Percentiles rank a stretch among this genome's conserved stretches.
Evolutionary conservation across 2,329 filamentous ascomycete species (phyloP).

Genomic region (Aureobasidium sp.): DNA sequence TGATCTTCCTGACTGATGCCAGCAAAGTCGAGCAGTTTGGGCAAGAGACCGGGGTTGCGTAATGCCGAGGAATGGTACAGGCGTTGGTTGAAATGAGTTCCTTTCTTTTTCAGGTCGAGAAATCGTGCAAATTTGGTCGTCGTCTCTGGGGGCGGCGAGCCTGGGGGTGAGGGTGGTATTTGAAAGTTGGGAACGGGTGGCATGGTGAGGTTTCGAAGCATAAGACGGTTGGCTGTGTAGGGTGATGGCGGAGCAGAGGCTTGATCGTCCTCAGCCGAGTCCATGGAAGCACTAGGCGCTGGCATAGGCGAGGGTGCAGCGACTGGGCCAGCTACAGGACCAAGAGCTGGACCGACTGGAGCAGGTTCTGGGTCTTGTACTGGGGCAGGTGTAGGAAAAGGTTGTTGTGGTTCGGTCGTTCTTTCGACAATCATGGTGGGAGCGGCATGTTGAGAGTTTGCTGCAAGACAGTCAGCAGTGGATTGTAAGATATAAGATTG

Average conservation of each 20-base stretch:
- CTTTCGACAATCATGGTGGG: not conserved
- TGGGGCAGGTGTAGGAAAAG: not conserved
- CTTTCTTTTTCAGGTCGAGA: slow-evolving; percentile 67
- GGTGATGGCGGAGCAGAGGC: slow-evolving; percentile 45
- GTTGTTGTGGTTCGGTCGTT: not conserved
- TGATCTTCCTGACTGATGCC: slow-evolving; percentile 50
- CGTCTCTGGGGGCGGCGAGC: slow-evolving; percentile 35
- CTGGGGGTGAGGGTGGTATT: slow-evolving; percentile 67
- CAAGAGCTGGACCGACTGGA: slow-evolving; percentile 3
- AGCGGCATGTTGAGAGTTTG: not conserved
- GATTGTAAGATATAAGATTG: slow-evolving; percentile 14
- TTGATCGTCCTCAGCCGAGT: slow-evolving; percentile 3
- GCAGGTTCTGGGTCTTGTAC: not conserved
- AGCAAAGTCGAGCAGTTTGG: slow-evolving; percentile 66
- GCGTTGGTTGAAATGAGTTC: slow-evolving; percentile 71
- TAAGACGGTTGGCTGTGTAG: slow-evolving; percentile 57
- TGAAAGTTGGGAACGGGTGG: slow-evolving; percentile 64
- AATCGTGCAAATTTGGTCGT: slow-evolving; percentile 63
- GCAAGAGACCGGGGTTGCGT: slow-evolving; percentile 64
- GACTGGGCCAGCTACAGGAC: slow-evolving; percentile 10
- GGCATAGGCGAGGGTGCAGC: slow-evolving; percentile 15
- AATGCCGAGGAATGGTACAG: slow-evolving; percentile 60
- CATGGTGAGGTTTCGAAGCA: slow-evolving; percentile 66
- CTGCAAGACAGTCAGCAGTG: slow-evolving; percentile 6
- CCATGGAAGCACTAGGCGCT: slow-evolving; percentile 12